Percentiles rank a stretch among this genome's conserved stretches.
These are phyloP conservation scores for Babesia bovis DNA, from an alignment of 169 alveolate species.

Conservation along the genomic window DNA sequence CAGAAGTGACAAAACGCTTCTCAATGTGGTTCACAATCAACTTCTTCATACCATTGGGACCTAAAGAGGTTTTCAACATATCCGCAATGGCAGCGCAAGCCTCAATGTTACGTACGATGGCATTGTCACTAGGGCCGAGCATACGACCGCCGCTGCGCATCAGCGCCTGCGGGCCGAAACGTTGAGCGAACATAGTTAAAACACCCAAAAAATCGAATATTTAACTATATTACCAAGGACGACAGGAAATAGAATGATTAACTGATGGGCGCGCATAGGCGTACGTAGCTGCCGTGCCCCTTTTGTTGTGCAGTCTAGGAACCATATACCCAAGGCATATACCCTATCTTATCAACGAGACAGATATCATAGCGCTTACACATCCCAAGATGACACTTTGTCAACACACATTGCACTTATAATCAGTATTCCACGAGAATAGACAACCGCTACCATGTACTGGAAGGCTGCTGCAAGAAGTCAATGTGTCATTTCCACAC, in stretches of 20 bases:
- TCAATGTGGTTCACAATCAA: slow-evolving; percentile 96
- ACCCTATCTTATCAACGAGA: background rate
- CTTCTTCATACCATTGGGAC: slow-evolving; percentile 97
- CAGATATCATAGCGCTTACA: background rate
- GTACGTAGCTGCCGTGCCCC: slow-evolving; percentile 6
- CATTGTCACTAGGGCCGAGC: slow-evolving; percentile 90
- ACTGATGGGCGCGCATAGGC: background rate
- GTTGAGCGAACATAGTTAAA: slow-evolving; percentile 67
- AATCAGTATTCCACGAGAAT: background rate
- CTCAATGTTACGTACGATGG: slow-evolving; percentile 90
- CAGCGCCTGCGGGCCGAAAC: slow-evolving; percentile 69
- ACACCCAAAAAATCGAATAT: slow-evolving; percentile 9
- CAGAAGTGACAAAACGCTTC: slow-evolving; percentile 95
- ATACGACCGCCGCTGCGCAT: slow-evolving; percentile 88
- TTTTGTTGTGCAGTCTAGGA: slow-evolving; percentile 36
- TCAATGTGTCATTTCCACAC: no score
- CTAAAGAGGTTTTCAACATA: slow-evolving; percentile 93
- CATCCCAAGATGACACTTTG: background rate
- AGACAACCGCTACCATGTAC: background rate
- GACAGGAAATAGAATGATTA: background rate
- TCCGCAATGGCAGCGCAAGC: slow-evolving; percentile 91
- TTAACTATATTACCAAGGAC: background rate
- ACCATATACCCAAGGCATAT: background rate
- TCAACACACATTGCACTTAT: background rate
- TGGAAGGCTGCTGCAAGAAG: background rate